Evolutionary conservation across 371 early-diverging fungal species (phyloP), one percentile per base, ranked within the genome.

Genomic region (Mucor irregularis): DNA sequence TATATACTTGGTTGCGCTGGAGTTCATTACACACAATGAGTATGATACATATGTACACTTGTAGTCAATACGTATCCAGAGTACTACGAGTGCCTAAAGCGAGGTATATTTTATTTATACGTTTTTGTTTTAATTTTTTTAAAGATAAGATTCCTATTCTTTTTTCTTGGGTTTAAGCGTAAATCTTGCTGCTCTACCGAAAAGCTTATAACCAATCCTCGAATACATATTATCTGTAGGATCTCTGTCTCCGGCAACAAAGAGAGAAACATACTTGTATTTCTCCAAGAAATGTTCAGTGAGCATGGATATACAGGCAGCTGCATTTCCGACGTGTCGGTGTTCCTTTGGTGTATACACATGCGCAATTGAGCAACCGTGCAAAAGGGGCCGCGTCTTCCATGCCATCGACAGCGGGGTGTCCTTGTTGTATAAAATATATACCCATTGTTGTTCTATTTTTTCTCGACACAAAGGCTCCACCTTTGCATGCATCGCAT

Each of bases 381-480:
- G 16, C 4, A n/a, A 19, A 13, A 53, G 24, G 14, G 58, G 53
- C 29, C 63, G 38, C 9, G 46, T n/a, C 53, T 53, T 51, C 48
- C 58, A 58, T 10, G 53, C 48, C 63, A 63, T 63, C 8, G 49
- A 37, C 3, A 63, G 59, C n/a, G 63, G 63, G 7, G 22, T 11
- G 1, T 33, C 38, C 8, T 51, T 29, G 9, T 4, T 9, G 17
- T 17, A 53, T 10, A 53, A 24, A 0, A 53, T 1, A 14, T 53
- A 53, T 0, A 39, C 13, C 2, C 16, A 7, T 51, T 34, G 21
- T 3, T 24, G 16, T 3, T 17, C 21, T 26, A 51, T 28, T 21
- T 22, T 29, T 1, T 26, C 28, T 11, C 6, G 28, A 39, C 26
- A 51, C n/a, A 51, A 29, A 5, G 22, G 17, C 1, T 26, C 39